These are phyloP conservation scores for Wickerhamia fluorescens DNA, from an alignment of 805 yeast species.

Conservation along the genomic window DNA sequence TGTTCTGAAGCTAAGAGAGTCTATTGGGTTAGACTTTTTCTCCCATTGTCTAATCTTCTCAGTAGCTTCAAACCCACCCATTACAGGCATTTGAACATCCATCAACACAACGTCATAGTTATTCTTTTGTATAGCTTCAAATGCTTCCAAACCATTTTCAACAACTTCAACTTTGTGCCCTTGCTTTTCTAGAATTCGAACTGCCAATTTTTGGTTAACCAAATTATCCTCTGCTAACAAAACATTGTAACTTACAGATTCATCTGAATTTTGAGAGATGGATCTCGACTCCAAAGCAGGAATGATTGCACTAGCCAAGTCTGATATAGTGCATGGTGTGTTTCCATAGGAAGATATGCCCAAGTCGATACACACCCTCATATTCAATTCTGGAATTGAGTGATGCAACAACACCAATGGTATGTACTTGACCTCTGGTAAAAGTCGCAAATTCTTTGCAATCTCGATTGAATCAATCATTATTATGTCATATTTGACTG, in stretches of 20 bases:
- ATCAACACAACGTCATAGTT: constrained; percentile 76
- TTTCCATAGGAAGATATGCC: constrained; percentile 87
- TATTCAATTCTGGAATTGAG: constrained; percentile 66
- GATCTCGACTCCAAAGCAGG: constrained; percentile 83
- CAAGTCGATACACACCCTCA: constrained; percentile 75
- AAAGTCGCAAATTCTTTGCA: constrained; percentile 58
- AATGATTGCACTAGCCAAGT: constrained; percentile 72
- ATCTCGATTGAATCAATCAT: constrained; percentile 75
- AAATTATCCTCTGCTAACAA: constrained; percentile 81
- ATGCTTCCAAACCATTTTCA: constrained; percentile 79
- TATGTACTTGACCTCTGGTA: constrained; percentile 75
- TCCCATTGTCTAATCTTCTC: constrained; percentile 86
- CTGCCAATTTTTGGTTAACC: constrained; percentile 84
- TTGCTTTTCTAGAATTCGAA: constrained; percentile 75
- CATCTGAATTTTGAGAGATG: constrained; percentile 73
- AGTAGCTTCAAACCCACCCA: constrained; percentile 94
- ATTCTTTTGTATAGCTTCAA: constrained; percentile 61
- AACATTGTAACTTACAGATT: constrained; percentile 65
- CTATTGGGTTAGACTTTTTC: constrained; percentile 64
- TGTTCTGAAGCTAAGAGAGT: constrained; percentile 62
- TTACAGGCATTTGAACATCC: constrained; percentile 95
- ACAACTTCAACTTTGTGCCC: constrained; percentile 82
- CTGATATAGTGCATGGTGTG: constrained; percentile 78
- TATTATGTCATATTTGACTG: constrained; percentile 68
- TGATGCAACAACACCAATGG: constrained; percentile 78